These are phyloP conservation scores for Glebionis coronaria DNA, from an alignment of 129 eudicot species.

Conservation along the genomic window DNA sequence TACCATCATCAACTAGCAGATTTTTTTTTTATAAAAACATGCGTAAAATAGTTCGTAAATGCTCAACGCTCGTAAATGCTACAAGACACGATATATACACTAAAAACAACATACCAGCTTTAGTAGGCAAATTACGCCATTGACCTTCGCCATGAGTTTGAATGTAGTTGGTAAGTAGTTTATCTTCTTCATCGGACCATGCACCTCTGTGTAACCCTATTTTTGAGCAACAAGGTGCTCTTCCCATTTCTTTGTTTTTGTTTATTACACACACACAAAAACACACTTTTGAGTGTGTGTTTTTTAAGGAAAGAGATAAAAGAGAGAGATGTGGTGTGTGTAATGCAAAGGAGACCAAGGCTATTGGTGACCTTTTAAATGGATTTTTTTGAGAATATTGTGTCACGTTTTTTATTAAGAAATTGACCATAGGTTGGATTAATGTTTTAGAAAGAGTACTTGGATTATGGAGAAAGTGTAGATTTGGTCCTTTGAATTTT, in stretches of 20 bases:
- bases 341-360: slow-evolving; percentile 10
- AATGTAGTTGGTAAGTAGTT: slow-evolving; percentile 37
- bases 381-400: background rate
- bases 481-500: too few species aligned
- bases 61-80: too few species aligned
- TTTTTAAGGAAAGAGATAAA: background rate
- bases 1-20: too few species aligned
- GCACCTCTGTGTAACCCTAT: slow-evolving; percentile 43
- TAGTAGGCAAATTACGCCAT: slow-evolving; percentile 39
- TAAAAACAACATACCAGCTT: slow-evolving; percentile 34
- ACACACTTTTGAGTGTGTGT: slow-evolving; percentile 13
- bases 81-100: background rate
- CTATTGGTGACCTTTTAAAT: slow-evolving; percentile 26
- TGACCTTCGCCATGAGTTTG: slow-evolving; percentile 43
- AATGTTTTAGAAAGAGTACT: too few species aligned
- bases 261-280: slow-evolving; percentile 18
- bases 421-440: background rate
- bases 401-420: slow-evolving; percentile 3
- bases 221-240: slow-evolving; percentile 43
- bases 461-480: too few species aligned
- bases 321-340: slow-evolving; percentile 26
- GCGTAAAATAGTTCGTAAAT: too few species aligned
- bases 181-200: slow-evolving; percentile 43
- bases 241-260: slow-evolving; percentile 29
- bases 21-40: too few species aligned